Base-by-base conservation (phyloP, 768 basidiomycete genomes). In the Holtermanniella nyarrowii region DNA sequence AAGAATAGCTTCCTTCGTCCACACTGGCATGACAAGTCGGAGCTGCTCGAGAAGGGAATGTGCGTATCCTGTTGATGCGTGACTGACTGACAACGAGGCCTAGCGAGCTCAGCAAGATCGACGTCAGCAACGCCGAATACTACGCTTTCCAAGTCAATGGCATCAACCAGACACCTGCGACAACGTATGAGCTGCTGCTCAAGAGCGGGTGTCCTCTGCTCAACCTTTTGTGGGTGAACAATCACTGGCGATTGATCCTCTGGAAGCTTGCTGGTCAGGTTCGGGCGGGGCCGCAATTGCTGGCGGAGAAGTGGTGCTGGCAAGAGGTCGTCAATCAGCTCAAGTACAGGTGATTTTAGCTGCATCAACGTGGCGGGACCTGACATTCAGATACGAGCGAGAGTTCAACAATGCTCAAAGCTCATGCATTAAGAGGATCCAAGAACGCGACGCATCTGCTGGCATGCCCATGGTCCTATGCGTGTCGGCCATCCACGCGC, bases 181-280 rank as follows among this genome's bases (percentile, higher is more conserved):
- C 58, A 2, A 64, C 65, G 10, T 49, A 59, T 21, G 24, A 49
- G 13, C 40, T 48, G 2, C 40, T 74, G 16, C 47, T 60, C 18
- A 43, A 44, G 11, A 59, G 59, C 5, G 56, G 63, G 2, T 90
- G 88, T 56, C 67, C 62, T 1, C 76, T 88, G 21, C 85, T 80
- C 2, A 85, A 82, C 5, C 75, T 80, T 56, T 71, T 76, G 21
- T 99, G 95, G 95, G 82, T 95, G 1, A 79, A 85, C 46, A 96
- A 96, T 61, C 90, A 95, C 60, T 99, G 89, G 86, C 70, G 74
- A 10, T 72, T 90, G 42, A 80, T 97, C 25, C 76, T 99, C 2
- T 99, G 95, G 95, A 99, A 99, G 73, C 72, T 95, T 20, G 88
- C 89, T 2, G 85, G 86, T 12, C 81, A 88, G 78, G 83, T 82